Conservation (phyloP, 257 asterid genomes). For the Ilex asprella region DNA sequence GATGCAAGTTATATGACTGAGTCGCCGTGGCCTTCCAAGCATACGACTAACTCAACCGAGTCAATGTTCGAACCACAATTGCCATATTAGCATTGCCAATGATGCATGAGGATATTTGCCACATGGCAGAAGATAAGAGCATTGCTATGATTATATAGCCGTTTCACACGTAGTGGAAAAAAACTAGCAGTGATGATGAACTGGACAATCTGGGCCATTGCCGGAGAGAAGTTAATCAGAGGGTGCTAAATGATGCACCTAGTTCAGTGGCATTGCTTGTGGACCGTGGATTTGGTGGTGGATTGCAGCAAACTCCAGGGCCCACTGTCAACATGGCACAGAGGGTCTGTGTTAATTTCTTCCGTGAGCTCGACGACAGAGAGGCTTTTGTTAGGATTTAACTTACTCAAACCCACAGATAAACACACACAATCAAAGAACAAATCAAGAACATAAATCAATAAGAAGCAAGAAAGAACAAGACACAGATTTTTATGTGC, state of each 20-base stretch:
- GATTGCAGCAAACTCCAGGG: constrained; percentile 2
- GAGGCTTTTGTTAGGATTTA: too few species aligned
- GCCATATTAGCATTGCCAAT: constrained; percentile 29
- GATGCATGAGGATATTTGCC: constrained; percentile 44
- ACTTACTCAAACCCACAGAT: too few species aligned
- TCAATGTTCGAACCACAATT: constrained; percentile 19
- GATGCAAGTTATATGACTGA: constrained; percentile 18
- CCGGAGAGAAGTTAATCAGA: constrained; percentile 32
- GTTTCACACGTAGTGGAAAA: constrained; percentile 36
- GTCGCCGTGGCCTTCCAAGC: constrained; percentile 26
- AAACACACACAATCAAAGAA: too few species aligned
- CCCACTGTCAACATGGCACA: neutral
- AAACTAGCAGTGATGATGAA: constrained; percentile 15
- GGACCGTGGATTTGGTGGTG: constrained; percentile 32
- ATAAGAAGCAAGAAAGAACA: too few species aligned
- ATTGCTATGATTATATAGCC: constrained; percentile 28
- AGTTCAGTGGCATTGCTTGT: constrained; percentile 36
- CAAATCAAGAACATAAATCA: too few species aligned
- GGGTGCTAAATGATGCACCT: constrained; percentile 28
- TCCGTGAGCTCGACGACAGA: constrained; percentile 52
- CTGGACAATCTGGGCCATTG: constrained; percentile 21
- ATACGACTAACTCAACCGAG: constrained; percentile 21
- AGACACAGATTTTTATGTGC: too few species aligned
- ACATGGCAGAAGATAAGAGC: constrained; percentile 29
- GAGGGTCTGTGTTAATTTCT: constrained; percentile 36